These are phyloP conservation scores for Candida dajiaensis DNA, from an alignment of 805 yeast genomes.

Conservation along the genomic window DNA sequence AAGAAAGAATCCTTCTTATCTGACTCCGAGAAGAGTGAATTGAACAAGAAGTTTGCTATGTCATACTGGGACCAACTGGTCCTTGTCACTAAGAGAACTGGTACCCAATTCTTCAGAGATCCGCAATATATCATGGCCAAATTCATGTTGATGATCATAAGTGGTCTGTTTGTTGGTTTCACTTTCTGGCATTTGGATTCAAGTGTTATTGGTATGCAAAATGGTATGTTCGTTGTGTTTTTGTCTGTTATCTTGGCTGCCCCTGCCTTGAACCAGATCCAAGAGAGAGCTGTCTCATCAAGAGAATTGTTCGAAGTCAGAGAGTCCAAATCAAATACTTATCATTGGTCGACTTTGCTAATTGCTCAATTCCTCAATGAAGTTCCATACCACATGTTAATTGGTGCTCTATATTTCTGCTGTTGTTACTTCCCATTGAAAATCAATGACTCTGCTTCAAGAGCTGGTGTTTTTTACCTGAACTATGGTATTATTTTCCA, in stretches of 20 bases:
- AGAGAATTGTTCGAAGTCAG: constrained; percentile 67
- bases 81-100: constrained; percentile 37
- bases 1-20: constrained; percentile 1
- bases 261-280: constrained; percentile 59
- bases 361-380: constrained; percentile 51
- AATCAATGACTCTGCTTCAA: constrained; percentile 34
- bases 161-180: constrained; percentile 70
- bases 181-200: constrained; percentile 57
- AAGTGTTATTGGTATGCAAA: constrained; percentile 50
- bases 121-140: constrained; percentile 60
- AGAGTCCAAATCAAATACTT: constrained; percentile 67
- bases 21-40: constrained; percentile 9
- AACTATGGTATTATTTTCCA: constrained; percentile 39
- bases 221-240: constrained; percentile 57
- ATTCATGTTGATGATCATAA: constrained; percentile 41
- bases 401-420: constrained; percentile 46
- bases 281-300: constrained; percentile 50
- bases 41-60: constrained; percentile 26
- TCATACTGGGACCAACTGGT: constrained; percentile 41
- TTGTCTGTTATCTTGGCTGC: constrained; percentile 53
- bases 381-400: constrained; percentile 49
- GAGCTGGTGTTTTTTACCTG: constrained; percentile 46
- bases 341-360: constrained; percentile 62
- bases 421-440: constrained; percentile 47
- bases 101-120: constrained; percentile 49